Evolutionary conservation across 352 stramenopile species (phyloP).

Genomic region (Globisporangium mamillatum): DNA sequence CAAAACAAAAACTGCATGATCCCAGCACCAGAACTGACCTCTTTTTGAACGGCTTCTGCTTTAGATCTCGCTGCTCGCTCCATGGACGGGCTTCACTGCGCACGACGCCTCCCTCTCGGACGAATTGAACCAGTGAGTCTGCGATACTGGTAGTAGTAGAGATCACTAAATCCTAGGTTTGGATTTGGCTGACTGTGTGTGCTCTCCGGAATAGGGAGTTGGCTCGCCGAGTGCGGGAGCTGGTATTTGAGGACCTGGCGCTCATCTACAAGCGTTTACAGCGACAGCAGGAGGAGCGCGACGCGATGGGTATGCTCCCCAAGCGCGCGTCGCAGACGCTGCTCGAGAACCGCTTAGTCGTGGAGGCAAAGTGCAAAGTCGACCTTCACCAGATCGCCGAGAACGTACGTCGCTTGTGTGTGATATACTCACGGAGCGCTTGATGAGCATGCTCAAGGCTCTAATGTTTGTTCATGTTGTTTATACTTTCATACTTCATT

Average conservation of each 20-base stretch:
- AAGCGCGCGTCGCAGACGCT: constrained; percentile 37
- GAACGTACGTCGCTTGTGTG: constrained; percentile 28
- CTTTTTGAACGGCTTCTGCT: background rate
- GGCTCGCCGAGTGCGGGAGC: constrained; percentile 31
- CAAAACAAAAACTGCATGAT: background rate
- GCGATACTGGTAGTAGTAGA: background rate
- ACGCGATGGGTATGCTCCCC: constrained; percentile 43
- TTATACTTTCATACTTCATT: background rate
- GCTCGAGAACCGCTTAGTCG: constrained; percentile 51
- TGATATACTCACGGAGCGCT: too few species aligned
- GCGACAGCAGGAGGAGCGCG: constrained; percentile 37
- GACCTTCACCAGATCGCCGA: constrained; percentile 35
- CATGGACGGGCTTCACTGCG: constrained; percentile 43
- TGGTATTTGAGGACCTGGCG: constrained; percentile 40
- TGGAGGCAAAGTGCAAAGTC: constrained; percentile 65
- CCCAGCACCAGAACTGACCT: background rate
- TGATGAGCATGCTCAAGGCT: too few species aligned
- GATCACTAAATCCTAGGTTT: background rate
- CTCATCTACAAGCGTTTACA: constrained; percentile 39
- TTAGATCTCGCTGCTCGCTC: constrained; percentile 41
- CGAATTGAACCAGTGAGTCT: constrained; percentile 40
- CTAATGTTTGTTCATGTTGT: background rate
- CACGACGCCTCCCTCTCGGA: constrained; percentile 43
- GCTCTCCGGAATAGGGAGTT: constrained; percentile 31
- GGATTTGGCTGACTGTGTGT: background rate